Conservation (phyloP, 805 yeast genomes). For the Candida berthetii region DNA sequence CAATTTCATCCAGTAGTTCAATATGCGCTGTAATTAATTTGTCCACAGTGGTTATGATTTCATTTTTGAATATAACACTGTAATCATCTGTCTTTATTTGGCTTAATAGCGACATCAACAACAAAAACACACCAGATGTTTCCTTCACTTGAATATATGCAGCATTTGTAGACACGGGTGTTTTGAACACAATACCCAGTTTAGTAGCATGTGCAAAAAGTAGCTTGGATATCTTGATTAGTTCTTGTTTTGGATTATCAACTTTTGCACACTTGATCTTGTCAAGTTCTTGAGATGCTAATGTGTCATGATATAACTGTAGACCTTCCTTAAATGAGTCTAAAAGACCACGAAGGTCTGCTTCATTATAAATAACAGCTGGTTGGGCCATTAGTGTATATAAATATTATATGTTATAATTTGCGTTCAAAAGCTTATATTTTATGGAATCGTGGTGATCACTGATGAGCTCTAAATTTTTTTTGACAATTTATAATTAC, state of each 20-base stretch:
- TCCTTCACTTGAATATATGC: slow-evolving; percentile 44
- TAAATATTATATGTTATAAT: no score
- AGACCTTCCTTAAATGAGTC: slow-evolving; percentile 14
- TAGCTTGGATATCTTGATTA: slow-evolving; percentile 51
- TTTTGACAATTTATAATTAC: no score
- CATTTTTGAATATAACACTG: slow-evolving; percentile 24
- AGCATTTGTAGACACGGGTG: slow-evolving; percentile 44
- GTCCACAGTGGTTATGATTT: slow-evolving; percentile 11
- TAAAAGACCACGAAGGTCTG: slow-evolving; percentile 12
- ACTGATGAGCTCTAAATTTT: no score
- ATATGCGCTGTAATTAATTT: slow-evolving; percentile 11
- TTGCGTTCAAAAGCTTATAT: no score
- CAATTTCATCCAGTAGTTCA: slow-evolving; percentile 17
- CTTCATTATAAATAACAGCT: slow-evolving; percentile 7
- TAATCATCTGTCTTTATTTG: slow-evolving; percentile 29
- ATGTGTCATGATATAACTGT: slow-evolving; percentile 7
- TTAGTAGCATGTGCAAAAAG: slow-evolving; percentile 75
- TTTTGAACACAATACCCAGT: slow-evolving; percentile 63
- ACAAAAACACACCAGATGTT: slow-evolving; percentile 34
- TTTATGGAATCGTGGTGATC: no score
- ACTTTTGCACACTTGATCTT: slow-evolving; percentile 26
- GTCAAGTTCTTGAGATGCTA: slow-evolving; percentile 1
- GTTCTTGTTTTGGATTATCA: slow-evolving; percentile 45
- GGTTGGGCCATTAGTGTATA: neutral
- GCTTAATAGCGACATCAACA: slow-evolving; percentile 38